Conservation (phyloP, 2,329 filamentous ascomycete species). For the Apiospora malaysiana region DNA sequence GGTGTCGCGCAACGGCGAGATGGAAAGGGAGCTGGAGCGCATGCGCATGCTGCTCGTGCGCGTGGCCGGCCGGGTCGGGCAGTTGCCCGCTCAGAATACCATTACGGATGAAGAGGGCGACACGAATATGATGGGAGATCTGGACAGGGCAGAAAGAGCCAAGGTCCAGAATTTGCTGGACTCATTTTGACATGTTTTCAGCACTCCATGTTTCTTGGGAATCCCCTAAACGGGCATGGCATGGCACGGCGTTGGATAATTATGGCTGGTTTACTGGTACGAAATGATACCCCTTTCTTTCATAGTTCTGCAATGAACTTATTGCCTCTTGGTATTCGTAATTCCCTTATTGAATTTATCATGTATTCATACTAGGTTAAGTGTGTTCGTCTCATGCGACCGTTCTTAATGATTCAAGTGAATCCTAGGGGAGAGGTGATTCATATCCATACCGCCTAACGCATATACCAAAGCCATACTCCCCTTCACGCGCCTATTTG, state of each 20-base stretch:
- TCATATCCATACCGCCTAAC: conserved; percentile 10
- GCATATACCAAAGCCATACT: not conserved
- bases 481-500: not conserved
- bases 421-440: conserved; percentile 10
- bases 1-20: conserved; percentile 66
- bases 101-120: conserved; percentile 30
- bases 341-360: not conserved
- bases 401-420: not conserved
- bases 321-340: not conserved
- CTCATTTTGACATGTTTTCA: conserved; percentile 4
- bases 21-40: conserved; percentile 70
- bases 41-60: conserved; percentile 69
- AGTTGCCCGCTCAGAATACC: conserved; percentile 37
- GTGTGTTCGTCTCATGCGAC: not conserved
- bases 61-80: conserved; percentile 59
- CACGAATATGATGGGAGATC: conserved; percentile 39
- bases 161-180: conserved; percentile 51
- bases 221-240: not conserved
- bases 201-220: not conserved
- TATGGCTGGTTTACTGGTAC: conserved; percentile 1
- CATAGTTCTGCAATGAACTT: not conserved
- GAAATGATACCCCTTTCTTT: conserved; percentile 22
- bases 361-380: conserved; percentile 1
- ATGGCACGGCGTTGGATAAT: conserved; percentile 10
- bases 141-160: conserved; percentile 47